Base-by-base conservation (phyloP, 768 basidiomycete species). In the Phylloporus sp. region DNA sequence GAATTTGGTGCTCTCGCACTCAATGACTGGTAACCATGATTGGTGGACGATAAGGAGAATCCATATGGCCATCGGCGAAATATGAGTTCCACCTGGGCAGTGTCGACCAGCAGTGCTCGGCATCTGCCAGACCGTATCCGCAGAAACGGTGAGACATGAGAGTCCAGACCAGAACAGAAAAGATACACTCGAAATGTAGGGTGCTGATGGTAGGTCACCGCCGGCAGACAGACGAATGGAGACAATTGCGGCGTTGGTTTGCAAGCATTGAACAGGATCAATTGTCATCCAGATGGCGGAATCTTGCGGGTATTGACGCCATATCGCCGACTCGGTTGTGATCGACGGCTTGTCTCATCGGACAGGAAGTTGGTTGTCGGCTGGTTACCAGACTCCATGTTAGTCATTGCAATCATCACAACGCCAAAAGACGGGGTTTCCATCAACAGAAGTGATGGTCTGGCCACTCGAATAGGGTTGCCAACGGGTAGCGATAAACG, bases 111-210 rank as follows among this genome's bases (percentile, higher is more conserved):
- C 28, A 29, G 28, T 8, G 28, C 12, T 29, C 10, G n/a, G n/a
- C n/a, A n/a, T n/a, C n/a, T n/a, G n/a, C n/a, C n/a, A n/a, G n/a
- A n/a, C n/a, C n/a, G n/a, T n/a, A n/a, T n/a, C n/a, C n/a, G n/a
- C n/a, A n/a, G n/a, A n/a, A n/a, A n/a, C n/a, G n/a, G n/a, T n/a
- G n/a, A n/a, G n/a, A n/a, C n/a, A n/a, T n/a, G n/a, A 35, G 24
- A 38, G 28, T 53, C 31, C 43, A 29, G 40, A 26, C 44, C 26
- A 7, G 15, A 27, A 12, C 28, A 40, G 15, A 44, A 11, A 45
- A 9, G 5, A 35, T 42, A 47, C 51, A 41, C 46, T n/a, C 23
- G 31, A 45, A 51, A 55, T 48, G 35, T n/a, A 59, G 53, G 46
- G 53, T 26, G 4, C 52, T 11, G 41, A n/a, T n/a, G n/a, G n/a